Evolutionary conservation across 1,139 yeast species (phyloP), one percentile per base, ranked within the genome.

Genomic region (Taphrina wiesneri): DNA sequence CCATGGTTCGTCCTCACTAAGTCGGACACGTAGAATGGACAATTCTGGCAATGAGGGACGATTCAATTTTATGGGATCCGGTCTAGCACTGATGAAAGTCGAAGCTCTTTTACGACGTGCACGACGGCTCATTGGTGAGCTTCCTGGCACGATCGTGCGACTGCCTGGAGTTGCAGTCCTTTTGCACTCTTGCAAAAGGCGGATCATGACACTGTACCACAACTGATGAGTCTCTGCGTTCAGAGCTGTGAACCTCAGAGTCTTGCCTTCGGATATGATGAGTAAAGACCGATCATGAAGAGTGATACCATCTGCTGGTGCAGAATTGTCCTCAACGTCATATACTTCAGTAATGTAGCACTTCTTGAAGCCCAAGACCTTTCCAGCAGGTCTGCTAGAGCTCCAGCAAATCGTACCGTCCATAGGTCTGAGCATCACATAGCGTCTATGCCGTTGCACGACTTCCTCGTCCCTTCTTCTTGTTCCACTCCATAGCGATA

Each of bases 351-450:
- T 30, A 47, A 59, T 36, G 3, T 21, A 39, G 15, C 41, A 47
- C 26, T 36, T 59, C 47, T 41, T 49, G 25, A 47, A 17, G 23
- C 56, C 63, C 13, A 59, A 36, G 23, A 46, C 36, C 25, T 32
- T 59, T 6, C 63, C 56, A 6, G 63, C 63, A 34, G 63, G 63
- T 13, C 56, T 45, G 25, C 56, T 59, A 7, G 53, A 59, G 21
- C 47, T 39, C 63, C 63, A 59, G 23, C 56, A 39, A 11, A 59
- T 51, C 15, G 47, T 25, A 4, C 52, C 43, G 7, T 59, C 63
- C 34, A 30, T 19, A 21, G 53, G 47, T 15, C 63, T 36, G 34
- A 59, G 36, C 46, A 46, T 26, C 13, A 59, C 63, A 47, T 39
- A 59, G 6, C 63, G 63, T 25, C 34, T 47, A 28, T 59, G 63